Conservation (phyloP, 2,329 filamentous ascomycete species). For the Fusarium sp. region DNA sequence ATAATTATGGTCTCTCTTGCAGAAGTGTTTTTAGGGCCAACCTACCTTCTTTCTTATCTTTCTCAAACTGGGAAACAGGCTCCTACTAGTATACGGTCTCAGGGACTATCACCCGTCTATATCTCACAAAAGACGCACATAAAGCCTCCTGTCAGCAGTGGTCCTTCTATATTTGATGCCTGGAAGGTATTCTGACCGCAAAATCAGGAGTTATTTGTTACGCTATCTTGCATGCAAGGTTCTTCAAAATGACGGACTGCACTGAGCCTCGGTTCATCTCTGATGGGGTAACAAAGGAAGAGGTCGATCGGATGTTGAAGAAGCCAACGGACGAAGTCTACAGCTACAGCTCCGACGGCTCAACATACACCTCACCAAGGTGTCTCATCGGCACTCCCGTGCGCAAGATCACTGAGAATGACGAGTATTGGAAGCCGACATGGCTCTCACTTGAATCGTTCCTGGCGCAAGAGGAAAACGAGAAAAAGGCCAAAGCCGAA, state of each 20-base stretch:
- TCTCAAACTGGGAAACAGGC: neutral
- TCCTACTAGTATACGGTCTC: neutral
- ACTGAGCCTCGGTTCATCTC: neutral
- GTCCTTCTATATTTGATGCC: neutral
- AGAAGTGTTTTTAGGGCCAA: neutral
- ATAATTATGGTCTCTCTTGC: neutral
- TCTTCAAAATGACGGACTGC: neutral
- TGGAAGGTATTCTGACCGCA: neutral
- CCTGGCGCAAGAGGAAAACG: conserved; percentile 43
- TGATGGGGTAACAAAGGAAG: neutral
- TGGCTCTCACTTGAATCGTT: conserved; percentile 51
- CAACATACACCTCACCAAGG: conserved; percentile 42
- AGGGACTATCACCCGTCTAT: neutral
- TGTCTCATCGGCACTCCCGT: conserved; percentile 48
- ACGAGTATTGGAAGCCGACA: conserved; percentile 48
- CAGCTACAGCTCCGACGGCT: conserved; percentile 38
- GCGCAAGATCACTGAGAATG: conserved; percentile 46
- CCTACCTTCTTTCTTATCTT: neutral
- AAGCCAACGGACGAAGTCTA: conserved; percentile 38
- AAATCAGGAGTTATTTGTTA: neutral
- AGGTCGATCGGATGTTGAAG: conserved; percentile 20
- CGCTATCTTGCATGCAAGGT: too few relatives aligned
- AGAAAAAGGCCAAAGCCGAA: conserved; percentile 40
- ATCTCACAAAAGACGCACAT: neutral
- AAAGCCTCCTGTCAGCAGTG: neutral